Conservation (phyloP, 73 alveolate genomes). For the Paramecium primaurelia region DNA sequence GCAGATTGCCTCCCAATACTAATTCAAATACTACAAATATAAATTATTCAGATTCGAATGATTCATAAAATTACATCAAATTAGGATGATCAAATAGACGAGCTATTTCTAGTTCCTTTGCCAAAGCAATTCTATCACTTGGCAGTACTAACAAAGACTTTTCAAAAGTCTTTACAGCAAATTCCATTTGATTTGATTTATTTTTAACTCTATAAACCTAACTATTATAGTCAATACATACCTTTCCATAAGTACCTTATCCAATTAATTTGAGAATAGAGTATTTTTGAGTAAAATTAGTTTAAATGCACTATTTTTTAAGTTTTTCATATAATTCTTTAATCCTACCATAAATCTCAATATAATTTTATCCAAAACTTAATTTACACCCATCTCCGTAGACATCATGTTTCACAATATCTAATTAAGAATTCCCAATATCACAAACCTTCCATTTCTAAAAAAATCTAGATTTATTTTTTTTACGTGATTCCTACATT, state of each 20-base stretch:
- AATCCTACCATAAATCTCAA: background rate
- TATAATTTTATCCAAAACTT: background rate
- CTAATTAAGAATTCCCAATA: background rate
- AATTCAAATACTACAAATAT: background rate
- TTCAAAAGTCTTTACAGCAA: background rate
- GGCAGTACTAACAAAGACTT: background rate
- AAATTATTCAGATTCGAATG: background rate
- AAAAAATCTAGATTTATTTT: background rate
- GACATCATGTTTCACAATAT: background rate
- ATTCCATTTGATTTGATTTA: background rate
- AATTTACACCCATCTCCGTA: background rate
- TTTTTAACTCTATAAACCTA: background rate
- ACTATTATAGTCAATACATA: background rate
- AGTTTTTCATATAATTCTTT: background rate
- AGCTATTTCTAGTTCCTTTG: constrained; percentile 22
- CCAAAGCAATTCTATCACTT: background rate
- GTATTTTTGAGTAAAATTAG: background rate
- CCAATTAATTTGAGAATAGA: background rate
- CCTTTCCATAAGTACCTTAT: constrained; percentile 28
- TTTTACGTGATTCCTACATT: background rate
- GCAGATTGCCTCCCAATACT: background rate
- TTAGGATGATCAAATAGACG: constrained; percentile 7
- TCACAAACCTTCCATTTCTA: background rate
- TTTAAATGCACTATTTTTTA: background rate
- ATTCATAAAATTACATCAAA: constrained; percentile 7